Evolutionary conservation across 306 rosid species (phyloP).

Genomic region (Castanospermum australe): DNA sequence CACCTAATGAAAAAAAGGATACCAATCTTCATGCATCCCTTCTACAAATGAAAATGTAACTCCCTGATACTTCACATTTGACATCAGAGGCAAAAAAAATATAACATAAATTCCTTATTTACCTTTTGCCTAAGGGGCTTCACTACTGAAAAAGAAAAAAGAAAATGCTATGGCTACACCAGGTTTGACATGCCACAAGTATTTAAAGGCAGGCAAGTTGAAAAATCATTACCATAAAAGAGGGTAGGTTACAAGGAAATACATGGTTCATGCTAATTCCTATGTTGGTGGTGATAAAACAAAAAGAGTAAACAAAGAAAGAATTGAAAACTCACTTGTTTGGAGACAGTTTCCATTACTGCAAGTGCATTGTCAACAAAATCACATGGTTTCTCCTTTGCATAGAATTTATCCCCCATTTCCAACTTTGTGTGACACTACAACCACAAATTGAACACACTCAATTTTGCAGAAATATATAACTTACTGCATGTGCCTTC

Average conservation of each 20-base stretch:
- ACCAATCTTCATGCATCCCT: not conserved
- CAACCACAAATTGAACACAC: slow-evolving; percentile 6
- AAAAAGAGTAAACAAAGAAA: not conserved
- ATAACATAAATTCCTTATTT: not conserved
- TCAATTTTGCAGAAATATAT: not conserved
- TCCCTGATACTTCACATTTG: not conserved
- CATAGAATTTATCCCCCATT: not conserved
- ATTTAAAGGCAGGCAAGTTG: not conserved
- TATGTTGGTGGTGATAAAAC: not conserved
- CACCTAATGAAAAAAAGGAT: not conserved
- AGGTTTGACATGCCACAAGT: not conserved
- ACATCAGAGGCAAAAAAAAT: not conserved
- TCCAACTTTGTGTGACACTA: not conserved
- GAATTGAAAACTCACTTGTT: not conserved
- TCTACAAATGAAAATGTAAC: not conserved
- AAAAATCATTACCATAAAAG: not conserved
- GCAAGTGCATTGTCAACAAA: not conserved
- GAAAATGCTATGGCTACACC: not conserved
- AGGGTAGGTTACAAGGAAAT: not conserved
- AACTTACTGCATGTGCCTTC: not conserved
- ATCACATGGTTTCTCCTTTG: not conserved
- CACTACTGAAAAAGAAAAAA: not conserved
- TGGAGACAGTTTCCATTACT: not conserved
- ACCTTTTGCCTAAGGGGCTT: not conserved
- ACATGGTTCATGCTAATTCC: not conserved